Base-by-base conservation (phyloP, 805 yeast species). In the Cyberlindnera mrakii region DNA sequence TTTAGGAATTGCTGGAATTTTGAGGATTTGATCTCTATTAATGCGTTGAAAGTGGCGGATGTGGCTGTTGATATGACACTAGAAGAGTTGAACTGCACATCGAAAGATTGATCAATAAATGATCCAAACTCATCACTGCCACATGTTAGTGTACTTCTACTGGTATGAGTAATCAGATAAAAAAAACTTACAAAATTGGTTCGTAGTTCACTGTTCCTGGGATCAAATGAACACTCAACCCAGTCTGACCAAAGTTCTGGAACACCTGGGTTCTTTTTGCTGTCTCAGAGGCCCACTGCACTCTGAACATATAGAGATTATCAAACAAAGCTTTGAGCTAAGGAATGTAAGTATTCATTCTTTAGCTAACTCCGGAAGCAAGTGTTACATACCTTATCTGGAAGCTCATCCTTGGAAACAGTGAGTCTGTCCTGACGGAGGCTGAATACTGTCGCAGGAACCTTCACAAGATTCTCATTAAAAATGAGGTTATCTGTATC, bases 401-500 rank as follows among this genome's bases (percentile, higher is more conserved):
- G 58, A 8, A 55, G 30, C 29, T 55, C 59, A 18, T 48, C 48
- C 10, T 20, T n/a, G 3, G 38, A 3, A 11, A 55, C 27, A 1
- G 49, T 48, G 10, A 55, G 44, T 20, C 52, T 45, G 25, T 52
- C 54, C 32, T 55, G 58, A 37, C 54, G 50, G 3, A 39, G 35
- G 5, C 19, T 39, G 39, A 48, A 49, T 19, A 55, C 37, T 1
- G 57, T 45, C 2, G 51, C 54, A 1, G 59, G 59, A 9, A 54
- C 33, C 8, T 40, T 41, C 23, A 55, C 45, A 3, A 40, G 20
- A 0, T 48, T 45, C 34, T 47, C 52, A 11, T 46, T 40, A 19
- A 55, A 43, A 4, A 49, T 31, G 3, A 49, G 45, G 29, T 55
- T 55, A 34, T 55, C 57, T 3, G 59, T 54, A 37, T 51, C 58